phyloP scores from a whole-genome alignment of 1,284 basidiomycete species.

The Ganoderma lucidum region DNA sequence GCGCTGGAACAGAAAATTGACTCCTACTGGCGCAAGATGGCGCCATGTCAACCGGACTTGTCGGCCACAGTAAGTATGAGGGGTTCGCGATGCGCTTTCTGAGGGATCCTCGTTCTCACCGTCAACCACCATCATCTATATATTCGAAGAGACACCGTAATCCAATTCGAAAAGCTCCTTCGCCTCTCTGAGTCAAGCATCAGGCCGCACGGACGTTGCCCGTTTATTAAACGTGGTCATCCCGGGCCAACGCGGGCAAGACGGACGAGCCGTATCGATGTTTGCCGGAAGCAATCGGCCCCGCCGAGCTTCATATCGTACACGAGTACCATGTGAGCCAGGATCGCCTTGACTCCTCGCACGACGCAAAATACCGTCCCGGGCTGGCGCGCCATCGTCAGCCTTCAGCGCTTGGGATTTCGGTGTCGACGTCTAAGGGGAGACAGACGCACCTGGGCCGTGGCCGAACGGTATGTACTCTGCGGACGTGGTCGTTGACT shows the following conservation, averaged over 20 bases:
- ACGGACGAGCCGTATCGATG: constrained; percentile 7
- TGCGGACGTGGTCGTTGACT: constrained; percentile 33
- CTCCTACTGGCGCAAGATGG: too few relatives aligned
- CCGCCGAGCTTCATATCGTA: constrained; percentile 55
- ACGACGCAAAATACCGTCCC: constrained; percentile 55
- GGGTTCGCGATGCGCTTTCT: too few relatives aligned
- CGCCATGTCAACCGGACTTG: too few relatives aligned
- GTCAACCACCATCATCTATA: too few relatives aligned
- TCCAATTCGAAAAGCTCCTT: too few relatives aligned
- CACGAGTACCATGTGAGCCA: constrained; percentile 51
- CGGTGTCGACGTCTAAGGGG: too few relatives aligned
- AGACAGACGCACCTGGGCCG: constrained; percentile 13
- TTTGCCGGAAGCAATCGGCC: constrained; percentile 38
- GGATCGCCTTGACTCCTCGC: constrained; percentile 52
- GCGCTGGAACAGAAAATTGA: background rate
- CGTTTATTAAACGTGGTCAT: constrained; percentile 23
- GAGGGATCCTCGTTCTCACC: too few relatives aligned
- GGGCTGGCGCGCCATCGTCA: constrained; percentile 38
- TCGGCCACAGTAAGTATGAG: too few relatives aligned
- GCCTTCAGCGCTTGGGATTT: too few relatives aligned
- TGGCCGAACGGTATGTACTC: constrained; percentile 40
- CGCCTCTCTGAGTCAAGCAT: too few relatives aligned
- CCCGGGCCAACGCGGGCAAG: constrained; percentile 13
- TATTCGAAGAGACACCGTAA: too few relatives aligned
- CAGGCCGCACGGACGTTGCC: too few relatives aligned